Conservation (phyloP, 148 eudicot species). For the Agrostemma githago region DNA sequence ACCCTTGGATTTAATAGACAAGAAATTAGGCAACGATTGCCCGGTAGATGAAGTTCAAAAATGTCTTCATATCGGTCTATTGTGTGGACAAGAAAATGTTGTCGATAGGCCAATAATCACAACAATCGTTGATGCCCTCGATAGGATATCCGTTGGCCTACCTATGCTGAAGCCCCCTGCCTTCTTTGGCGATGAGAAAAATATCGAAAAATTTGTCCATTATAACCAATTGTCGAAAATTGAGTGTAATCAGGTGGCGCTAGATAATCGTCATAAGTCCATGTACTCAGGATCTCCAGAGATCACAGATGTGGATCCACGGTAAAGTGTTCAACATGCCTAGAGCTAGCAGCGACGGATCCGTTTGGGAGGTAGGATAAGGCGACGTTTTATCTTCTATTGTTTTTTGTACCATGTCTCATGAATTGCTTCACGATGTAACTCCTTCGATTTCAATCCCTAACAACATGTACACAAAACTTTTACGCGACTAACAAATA, state of each 20-base stretch:
- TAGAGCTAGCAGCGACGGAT: too few relatives aligned
- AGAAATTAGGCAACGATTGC: conserved; percentile 9
- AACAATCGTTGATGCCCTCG: conserved; percentile 25
- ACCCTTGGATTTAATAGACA: conserved; percentile 21
- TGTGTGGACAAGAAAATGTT: conserved; percentile 34
- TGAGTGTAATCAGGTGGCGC: background rate
- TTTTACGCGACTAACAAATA: too few relatives aligned
- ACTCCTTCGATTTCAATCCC: too few relatives aligned
- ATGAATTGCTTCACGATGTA: too few relatives aligned
- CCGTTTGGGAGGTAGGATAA: too few relatives aligned
- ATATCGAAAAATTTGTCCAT: background rate
- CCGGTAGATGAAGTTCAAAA: conserved; percentile 20
- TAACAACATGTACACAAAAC: too few relatives aligned
- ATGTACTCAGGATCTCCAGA: background rate
- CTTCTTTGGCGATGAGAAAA: background rate
- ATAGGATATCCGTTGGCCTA: conserved; percentile 14
- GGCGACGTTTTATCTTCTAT: too few relatives aligned
- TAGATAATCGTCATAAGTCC: background rate
- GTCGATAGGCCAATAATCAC: conserved; percentile 26
- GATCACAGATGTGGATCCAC: background rate
- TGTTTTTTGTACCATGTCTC: too few relatives aligned
- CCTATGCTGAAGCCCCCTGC: conserved; percentile 24
- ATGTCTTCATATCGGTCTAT: conserved; percentile 32
- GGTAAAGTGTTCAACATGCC: too few relatives aligned
- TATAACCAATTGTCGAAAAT: background rate